Conservation (phyloP, 306 rosid species). For the Cucurbita argyrosperma region DNA sequence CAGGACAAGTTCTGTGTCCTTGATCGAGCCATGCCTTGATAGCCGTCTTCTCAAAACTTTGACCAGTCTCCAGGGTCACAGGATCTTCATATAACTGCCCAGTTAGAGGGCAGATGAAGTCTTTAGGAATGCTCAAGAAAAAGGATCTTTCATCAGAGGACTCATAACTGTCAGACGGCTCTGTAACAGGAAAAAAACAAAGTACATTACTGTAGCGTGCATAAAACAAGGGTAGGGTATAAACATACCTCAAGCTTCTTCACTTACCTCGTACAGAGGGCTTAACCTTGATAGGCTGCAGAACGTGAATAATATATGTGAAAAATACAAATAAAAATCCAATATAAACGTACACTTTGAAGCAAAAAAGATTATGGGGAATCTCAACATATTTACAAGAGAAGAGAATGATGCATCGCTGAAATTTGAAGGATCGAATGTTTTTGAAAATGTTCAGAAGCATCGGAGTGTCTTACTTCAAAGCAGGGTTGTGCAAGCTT, state of each 20-base stretch:
- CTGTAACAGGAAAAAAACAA: conserved; percentile 13
- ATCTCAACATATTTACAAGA: conserved; percentile 11
- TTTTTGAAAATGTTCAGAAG: conserved; percentile 2
- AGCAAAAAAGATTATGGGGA: not conserved
- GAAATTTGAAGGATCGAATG: conserved; percentile 11
- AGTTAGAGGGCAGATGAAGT: conserved; percentile 61
- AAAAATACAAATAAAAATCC: not conserved
- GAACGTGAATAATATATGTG: not conserved
- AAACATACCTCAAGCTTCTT: not conserved
- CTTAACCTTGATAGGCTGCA: conserved; percentile 36
- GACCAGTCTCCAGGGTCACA: conserved; percentile 65
- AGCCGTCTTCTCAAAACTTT: conserved; percentile 59
- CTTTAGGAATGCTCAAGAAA: conserved; percentile 40
- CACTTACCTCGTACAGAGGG: conserved; percentile 42
- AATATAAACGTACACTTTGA: not conserved
- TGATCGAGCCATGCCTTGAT: conserved; percentile 59
- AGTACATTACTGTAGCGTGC: not conserved
- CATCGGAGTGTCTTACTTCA: conserved; percentile 6
- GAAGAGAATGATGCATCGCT: conserved; percentile 15
- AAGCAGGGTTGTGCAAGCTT: conserved; percentile 18
- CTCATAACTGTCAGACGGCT: conserved; percentile 9
- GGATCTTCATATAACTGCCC: conserved; percentile 65
- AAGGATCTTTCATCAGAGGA: conserved; percentile 30
- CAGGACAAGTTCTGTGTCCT: conserved; percentile 65
- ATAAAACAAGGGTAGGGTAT: not conserved